Percentiles rank a stretch among this genome's conserved stretches.
Evolutionary conservation across 495 filamentous ascomycete species (phyloP).

Genomic region (Niebla homalea): DNA sequence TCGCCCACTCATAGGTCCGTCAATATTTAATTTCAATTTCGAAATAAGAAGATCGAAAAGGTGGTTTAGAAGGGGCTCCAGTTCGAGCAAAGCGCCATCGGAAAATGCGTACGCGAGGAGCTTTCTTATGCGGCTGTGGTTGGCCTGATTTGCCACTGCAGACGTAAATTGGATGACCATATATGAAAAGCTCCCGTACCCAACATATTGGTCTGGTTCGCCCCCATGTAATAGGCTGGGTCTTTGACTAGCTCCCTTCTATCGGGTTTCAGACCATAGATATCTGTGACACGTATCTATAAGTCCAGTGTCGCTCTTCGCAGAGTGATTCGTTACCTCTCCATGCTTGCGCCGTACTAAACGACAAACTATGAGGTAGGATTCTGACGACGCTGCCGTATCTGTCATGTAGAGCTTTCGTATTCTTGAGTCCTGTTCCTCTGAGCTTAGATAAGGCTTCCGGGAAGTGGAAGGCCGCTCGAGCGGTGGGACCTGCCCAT

Average conservation of each 20-base stretch:
- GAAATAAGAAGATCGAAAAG: conserved; percentile 28
- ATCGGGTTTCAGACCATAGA: neutral
- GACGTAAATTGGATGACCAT: neutral
- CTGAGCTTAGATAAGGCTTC: conserved; percentile 1
- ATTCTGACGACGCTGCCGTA: conserved; percentile 20
- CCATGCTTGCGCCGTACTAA: conserved; percentile 15
- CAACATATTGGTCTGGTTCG: no score
- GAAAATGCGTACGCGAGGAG: conserved; percentile 37
- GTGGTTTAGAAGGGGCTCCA: conserved; percentile 31
- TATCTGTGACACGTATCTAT: neutral
- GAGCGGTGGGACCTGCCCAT: neutral
- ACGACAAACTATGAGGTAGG: conserved; percentile 18
- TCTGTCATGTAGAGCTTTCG: conserved; percentile 16
- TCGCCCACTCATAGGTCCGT: neutral
- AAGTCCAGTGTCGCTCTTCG: neutral
- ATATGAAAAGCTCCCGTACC: neutral
- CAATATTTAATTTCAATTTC: conserved; percentile 27
- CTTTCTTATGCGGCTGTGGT: conserved; percentile 33
- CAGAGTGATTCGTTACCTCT: conserved; percentile 10
- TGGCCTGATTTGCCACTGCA: conserved; percentile 21
- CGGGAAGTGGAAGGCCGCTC: neutral
- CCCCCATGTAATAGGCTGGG: neutral
- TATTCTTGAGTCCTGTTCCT: neutral
- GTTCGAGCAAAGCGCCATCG: conserved; percentile 31
- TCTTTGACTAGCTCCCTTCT: conserved; percentile 1